phyloP scores from a whole-genome alignment of 371 early-diverging fungal species.

The Mortierella sp. region DNA sequence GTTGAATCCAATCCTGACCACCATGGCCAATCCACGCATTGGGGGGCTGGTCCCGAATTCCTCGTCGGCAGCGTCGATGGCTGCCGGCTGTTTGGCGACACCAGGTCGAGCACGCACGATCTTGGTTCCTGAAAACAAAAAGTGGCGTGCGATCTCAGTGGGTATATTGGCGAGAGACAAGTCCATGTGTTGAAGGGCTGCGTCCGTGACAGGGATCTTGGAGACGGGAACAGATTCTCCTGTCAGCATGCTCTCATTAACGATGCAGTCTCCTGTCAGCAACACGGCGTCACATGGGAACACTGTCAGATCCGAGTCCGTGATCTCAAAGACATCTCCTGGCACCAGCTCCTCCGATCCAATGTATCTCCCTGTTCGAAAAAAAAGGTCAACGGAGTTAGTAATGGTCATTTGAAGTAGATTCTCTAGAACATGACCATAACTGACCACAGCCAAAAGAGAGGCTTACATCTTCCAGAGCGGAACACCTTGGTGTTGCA shows the following conservation, averaged over 20 bases:
- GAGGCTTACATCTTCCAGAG: slow-evolving; percentile 67
- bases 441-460: background rate
- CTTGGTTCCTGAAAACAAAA: slow-evolving; percentile 93
- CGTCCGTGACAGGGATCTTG: slow-evolving; percentile 81
- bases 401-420: background rate
- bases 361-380: slow-evolving; percentile 61
- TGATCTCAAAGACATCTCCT: slow-evolving; percentile 92
- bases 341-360: slow-evolving; percentile 90
- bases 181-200: slow-evolving; percentile 79
- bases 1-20: slow-evolving; percentile 95
- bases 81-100: slow-evolving; percentile 2
- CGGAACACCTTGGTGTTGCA: slow-evolving; percentile 86
- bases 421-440: background rate
- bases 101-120: slow-evolving; percentile 83
- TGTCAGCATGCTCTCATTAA: slow-evolving; percentile 99
- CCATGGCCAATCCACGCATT: slow-evolving; percentile 80
- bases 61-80: slow-evolving; percentile 13
- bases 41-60: slow-evolving; percentile 28
- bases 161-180: slow-evolving; percentile 77
- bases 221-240: slow-evolving; percentile 89
- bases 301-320: slow-evolving; percentile 66
- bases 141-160: slow-evolving; percentile 81
- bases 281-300: slow-evolving; percentile 97
- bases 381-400: background rate
- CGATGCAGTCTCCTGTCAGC: slow-evolving; percentile 95